These are phyloP conservation scores for Neobulgaria alba DNA, from an alignment of 2,329 filamentous ascomycete species.

Conservation along the genomic window DNA sequence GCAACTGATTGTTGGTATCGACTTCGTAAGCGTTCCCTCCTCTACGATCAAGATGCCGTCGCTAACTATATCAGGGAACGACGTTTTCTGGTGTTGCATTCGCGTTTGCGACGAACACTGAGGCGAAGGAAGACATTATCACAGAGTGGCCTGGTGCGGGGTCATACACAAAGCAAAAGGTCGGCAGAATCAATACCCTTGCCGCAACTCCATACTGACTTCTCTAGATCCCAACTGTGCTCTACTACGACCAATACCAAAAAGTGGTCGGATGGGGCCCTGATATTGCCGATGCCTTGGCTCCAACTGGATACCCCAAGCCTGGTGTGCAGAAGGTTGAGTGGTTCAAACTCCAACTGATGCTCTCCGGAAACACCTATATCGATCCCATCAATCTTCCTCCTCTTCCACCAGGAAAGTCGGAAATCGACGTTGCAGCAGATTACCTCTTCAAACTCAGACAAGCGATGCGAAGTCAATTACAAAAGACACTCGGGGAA, in stretches of 20 bases:
- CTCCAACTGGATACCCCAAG: conserved; percentile 95
- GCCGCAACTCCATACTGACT: conserved; percentile 13
- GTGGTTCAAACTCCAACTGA: conserved; percentile 99
- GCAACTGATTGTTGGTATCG: conserved; percentile 96
- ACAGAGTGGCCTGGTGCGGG: conserved; percentile 98
- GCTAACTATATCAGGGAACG: conserved; percentile 56
- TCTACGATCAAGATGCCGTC: conserved; percentile 8
- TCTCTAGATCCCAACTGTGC: conserved; percentile 85
- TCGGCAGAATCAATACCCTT: conserved; percentile 29
- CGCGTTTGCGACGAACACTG: conserved; percentile 86
- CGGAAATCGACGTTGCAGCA: conserved; percentile 97
- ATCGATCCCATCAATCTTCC: conserved; percentile 99
- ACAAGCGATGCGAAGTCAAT: conserved; percentile 89
- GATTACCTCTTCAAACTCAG: conserved; percentile 98
- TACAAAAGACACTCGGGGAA: conserved; percentile 93
- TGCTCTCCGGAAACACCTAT: conserved; percentile 97
- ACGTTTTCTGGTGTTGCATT: conserved; percentile 98
- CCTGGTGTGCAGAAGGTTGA: conserved; percentile 97
- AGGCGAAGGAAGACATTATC: conserved; percentile 97
- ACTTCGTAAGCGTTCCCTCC: conserved; percentile 64
- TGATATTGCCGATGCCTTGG: conserved; percentile 93
- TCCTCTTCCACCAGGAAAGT: conserved; percentile 93
- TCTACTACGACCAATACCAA: conserved; percentile 99
- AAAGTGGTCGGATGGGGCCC: conserved; percentile 99
- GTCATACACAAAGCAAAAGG: conserved; percentile 98